Conservation (phyloP, 208 protist genomes). For the Acanthamoeba lugdunensis region DNA sequence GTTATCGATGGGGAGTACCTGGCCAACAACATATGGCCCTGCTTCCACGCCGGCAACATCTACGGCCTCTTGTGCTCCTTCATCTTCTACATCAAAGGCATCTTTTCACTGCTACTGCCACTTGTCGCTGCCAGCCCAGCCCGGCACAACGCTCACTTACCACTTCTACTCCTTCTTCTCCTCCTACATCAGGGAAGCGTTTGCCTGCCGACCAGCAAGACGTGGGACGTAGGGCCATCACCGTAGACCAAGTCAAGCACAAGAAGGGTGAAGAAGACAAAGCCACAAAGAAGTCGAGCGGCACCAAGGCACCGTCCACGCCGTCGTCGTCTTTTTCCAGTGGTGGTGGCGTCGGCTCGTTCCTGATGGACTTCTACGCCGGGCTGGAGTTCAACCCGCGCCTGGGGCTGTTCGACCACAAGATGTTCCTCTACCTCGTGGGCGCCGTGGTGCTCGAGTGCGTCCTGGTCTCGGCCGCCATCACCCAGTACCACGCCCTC, state of each 20-base stretch:
- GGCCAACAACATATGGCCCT: slow-evolving; percentile 37
- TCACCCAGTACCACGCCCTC: background rate
- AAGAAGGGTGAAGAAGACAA: background rate
- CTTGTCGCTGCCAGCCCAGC: background rate
- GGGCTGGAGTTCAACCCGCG: slow-evolving; percentile 9
- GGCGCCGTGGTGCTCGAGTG: slow-evolving; percentile 1
- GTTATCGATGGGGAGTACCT: slow-evolving; percentile 37
- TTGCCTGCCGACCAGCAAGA: background rate
- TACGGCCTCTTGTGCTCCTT: slow-evolving; percentile 4
- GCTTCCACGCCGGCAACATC: slow-evolving; percentile 4
- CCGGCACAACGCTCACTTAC: no score
- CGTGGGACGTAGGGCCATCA: background rate
- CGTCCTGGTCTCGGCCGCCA: background rate
- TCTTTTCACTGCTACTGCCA: background rate
- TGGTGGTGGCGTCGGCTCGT: background rate
- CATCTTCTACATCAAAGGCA: slow-evolving; percentile 13
- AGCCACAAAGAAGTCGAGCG: no score
- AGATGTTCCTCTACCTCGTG: slow-evolving; percentile 37
- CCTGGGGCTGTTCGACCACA: background rate
- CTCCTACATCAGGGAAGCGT: background rate
- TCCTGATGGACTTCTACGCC: slow-evolving; percentile 8
- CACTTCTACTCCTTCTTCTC: no score
- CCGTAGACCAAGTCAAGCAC: background rate
- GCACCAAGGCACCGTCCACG: background rate
- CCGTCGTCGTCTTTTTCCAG: background rate